Evolutionary conservation across 352 stramenopile genomes (phyloP).

Genomic region (Globisporangium paroecandrum): DNA sequence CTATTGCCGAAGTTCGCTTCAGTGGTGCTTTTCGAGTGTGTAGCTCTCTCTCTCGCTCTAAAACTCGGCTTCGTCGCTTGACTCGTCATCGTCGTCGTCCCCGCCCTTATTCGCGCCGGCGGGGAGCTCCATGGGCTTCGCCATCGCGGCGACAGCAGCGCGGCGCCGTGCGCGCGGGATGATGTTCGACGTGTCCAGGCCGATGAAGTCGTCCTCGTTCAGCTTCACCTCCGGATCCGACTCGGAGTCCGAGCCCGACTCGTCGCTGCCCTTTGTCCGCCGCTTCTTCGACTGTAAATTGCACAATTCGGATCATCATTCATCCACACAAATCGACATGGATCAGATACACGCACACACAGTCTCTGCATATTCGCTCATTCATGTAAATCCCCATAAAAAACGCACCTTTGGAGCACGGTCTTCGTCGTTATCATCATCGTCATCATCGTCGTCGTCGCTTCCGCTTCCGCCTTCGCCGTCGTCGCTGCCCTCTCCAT

Average conservation of each 20-base stretch:
- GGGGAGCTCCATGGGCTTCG: conserved; percentile 58
- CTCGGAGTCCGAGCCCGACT: conserved; percentile 56
- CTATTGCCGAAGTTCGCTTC: conserved; percentile 3
- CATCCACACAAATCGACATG: neutral
- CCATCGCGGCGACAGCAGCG: conserved; percentile 67
- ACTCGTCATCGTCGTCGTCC: conserved; percentile 59
- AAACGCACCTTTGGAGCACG: conserved; percentile 33
- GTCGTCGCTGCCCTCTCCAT: conserved; percentile 40
- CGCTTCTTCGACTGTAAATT: conserved; percentile 56
- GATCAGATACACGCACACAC: neutral
- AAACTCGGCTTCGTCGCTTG: conserved; percentile 84
- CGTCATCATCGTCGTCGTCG: conserved; percentile 26
- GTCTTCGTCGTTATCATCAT: conserved; percentile 44
- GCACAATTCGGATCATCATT: neutral
- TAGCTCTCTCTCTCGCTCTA: conserved; percentile 28
- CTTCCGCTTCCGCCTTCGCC: conserved; percentile 39
- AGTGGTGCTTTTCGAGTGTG: neutral
- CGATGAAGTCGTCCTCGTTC: conserved; percentile 83
- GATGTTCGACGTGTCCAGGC: conserved; percentile 83
- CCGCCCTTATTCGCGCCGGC: conserved; percentile 16
- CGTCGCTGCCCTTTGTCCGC: conserved; percentile 57
- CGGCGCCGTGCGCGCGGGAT: conserved; percentile 74
- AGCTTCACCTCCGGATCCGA: conserved; percentile 79
- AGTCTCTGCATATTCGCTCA: neutral
- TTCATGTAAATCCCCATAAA: neutral